These are phyloP conservation scores for Penicillium fuscoglaucum DNA, from an alignment of 2,329 filamentous ascomycete genomes.

Conservation along the genomic window DNA sequence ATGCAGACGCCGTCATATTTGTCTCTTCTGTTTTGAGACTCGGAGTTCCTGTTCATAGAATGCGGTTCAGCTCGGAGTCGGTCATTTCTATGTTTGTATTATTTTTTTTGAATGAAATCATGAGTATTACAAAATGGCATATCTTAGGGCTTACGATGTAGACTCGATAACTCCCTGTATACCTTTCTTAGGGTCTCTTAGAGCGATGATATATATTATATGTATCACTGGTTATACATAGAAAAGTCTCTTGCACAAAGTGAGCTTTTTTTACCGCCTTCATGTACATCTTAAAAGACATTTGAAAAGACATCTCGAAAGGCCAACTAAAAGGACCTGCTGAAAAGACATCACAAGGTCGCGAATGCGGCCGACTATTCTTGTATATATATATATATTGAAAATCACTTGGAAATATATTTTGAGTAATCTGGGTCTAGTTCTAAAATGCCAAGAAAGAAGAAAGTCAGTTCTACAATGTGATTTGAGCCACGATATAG, in stretches of 20 bases:
- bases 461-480: background rate
- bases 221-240: too few relatives aligned
- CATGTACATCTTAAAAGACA: too few relatives aligned
- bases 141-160: background rate
- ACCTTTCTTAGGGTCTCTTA: background rate
- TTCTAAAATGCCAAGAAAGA: background rate
- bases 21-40: conserved; percentile 20
- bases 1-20: conserved; percentile 28
- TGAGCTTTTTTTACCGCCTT: too few relatives aligned
- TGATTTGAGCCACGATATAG: background rate
- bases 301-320: too few relatives aligned
- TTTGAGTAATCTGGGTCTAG: background rate
- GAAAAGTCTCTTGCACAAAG: too few relatives aligned
- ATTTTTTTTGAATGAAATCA: background rate
- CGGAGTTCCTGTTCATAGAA: conserved; percentile 21
- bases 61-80: conserved; percentile 16
- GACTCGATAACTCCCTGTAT: background rate
- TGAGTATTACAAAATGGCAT: background rate
- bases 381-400: background rate
- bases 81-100: conserved; percentile 15
- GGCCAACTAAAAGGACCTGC: too few relatives aligned
- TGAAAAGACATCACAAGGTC: too few relatives aligned
- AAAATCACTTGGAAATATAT: background rate
- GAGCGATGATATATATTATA: background rate
- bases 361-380: too few relatives aligned